Evolutionary conservation across 257 asterid species (phyloP), one percentile per base, ranked within the genome.

Genomic region (Salvia hispanica): DNA sequence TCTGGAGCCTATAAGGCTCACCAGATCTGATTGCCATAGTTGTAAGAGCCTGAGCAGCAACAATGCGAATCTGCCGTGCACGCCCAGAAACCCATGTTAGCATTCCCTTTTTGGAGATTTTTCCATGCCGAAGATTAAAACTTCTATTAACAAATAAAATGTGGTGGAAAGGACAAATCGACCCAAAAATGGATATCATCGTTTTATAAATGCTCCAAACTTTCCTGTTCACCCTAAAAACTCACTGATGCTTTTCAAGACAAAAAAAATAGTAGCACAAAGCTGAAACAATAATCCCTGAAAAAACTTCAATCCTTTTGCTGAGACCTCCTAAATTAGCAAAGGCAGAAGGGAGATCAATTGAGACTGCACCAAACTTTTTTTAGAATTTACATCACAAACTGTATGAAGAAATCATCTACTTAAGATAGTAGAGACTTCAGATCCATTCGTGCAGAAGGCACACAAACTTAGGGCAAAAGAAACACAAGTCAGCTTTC

Each of bases 21-120:
- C 99, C 99, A 47, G 99, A 94, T 87, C 99, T 87, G 62, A 94
- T 87, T 69, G 99, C 99, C 77, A 91, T 86, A 46, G 96, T 94
- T 36, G 99, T 87, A 59, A 94, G 92, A 72, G 99, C 99, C 83
- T 94, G 99, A 73, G 90, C 92, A 67, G 97, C 97, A 57, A 94
- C 76, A 16, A 94, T 94, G 48, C 99, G 95, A 63, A 87, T 88
- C 99, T 94, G 92, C 47, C 54, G 25, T 43, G 12, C 42, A 59
- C 9, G 3, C 36, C 16, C 54, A 43, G 12, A 62, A 62, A 43
- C 15, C 40, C 54, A 43, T 43, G 67, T 58, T 28, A 53, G 65
- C 62, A 57, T 34, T 52, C 60, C 54, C 65, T 56, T 46, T n/a
- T 15, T 16, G 36, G 61, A 70, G n/a, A 45, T 25, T 25, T 25